Evolutionary conservation across 106 monocot species (phyloP), one percentile per base, ranked within the genome.

Genomic region (Hemerocallis citrina): DNA sequence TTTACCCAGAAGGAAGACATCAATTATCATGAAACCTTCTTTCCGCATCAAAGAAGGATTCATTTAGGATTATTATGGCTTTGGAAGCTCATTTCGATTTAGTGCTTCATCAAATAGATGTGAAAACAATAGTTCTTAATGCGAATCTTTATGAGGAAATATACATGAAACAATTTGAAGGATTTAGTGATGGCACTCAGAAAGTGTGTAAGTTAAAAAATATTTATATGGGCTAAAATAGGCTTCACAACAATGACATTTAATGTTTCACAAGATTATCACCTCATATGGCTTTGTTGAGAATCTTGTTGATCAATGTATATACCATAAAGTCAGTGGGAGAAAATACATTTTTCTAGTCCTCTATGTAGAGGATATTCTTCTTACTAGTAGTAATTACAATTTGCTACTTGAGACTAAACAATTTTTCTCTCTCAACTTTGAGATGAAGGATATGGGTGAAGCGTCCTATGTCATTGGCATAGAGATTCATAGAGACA

Each of bases 401-500:
- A 11, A 9, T 24, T 5, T 64, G 48, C 21, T 64, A 10, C 34
- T 34, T 12, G 20, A 64, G 27, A 49, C 33, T 22, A 49, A 48
- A 13, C 32, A 46, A 49, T 49, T 49, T 49, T 5, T 64, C 30
- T 47, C 21, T 47, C 16, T 33, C 2, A 34, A 45, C 1, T 31
- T 64, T 64, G 7, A 64, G 48, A 49, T 64, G 29, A 64, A 64
- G 48, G 48, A 64, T 64, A 31, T 63, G 31, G 33, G 63, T n/a
- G 30, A 63, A 1, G 12, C 62, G 16, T 2, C 19, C 30, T 63
- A 45, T 47, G n/a, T 63, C 4, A 45, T 63, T 25, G 46, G 29
- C 12, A 46, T 47, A 6, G 3, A 63, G 32, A 46, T 34, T 46
- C 20, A 17, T 33, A 8, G 0, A 16, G 31, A 49, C 15, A 41